Evolutionary conservation across 2,329 filamentous ascomycete species (phyloP).

Genomic region (Cercospora brassicicola): DNA sequence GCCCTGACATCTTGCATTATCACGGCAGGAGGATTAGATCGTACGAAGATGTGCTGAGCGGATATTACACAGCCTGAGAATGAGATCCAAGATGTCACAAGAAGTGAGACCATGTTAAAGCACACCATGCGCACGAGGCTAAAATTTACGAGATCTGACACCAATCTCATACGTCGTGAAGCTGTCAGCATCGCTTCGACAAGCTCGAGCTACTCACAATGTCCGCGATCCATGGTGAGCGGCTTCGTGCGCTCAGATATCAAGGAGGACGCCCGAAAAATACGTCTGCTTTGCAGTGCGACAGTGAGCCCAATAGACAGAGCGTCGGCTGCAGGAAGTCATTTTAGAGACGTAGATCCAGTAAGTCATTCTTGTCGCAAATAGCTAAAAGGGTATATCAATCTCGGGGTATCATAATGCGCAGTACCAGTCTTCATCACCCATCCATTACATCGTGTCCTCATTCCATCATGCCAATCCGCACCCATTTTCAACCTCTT

Average conservation of each 20-base stretch:
- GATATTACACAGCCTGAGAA: neutral
- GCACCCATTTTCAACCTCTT: neutral
- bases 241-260: neutral
- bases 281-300: neutral
- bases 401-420: neutral
- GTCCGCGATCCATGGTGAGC: neutral
- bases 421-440: neutral
- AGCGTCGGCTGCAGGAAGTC: too few species aligned
- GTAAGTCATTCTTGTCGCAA: too few species aligned
- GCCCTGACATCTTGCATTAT: too few species aligned
- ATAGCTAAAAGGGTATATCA: neutral
- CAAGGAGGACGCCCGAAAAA: neutral
- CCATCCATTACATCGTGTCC: neutral
- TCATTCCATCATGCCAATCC: neutral
- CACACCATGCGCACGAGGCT: neutral
- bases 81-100: neutral
- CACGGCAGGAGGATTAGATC: neutral
- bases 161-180: neutral
- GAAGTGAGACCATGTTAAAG: neutral
- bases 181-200: neutral
- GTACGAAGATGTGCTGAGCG: neutral
- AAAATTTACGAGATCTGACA: neutral
- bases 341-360: too few species aligned
- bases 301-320: too few species aligned
- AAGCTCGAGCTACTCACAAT: neutral